These are phyloP conservation scores for Pichia cactophila DNA, from an alignment of 1,139 yeast genomes.

Conservation along the genomic window DNA sequence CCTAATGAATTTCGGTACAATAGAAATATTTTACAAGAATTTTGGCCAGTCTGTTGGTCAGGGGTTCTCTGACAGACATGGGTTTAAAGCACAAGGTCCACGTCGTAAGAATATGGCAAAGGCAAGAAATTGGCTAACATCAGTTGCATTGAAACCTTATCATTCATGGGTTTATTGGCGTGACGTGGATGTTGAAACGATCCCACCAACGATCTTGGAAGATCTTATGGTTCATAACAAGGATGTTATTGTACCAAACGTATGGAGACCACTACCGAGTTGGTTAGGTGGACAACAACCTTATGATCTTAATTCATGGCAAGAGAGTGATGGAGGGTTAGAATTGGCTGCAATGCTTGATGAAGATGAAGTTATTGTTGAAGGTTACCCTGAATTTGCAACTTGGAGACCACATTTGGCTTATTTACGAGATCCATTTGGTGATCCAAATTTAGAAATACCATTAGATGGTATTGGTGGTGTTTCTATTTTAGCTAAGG, in stretches of 20 bases:
- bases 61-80: slow-evolving; percentile 85
- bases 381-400: slow-evolving; percentile 83
- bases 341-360: slow-evolving; percentile 57
- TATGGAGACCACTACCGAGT: slow-evolving; percentile 79
- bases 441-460: slow-evolving; percentile 58
- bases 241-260: slow-evolving; percentile 83
- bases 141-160: slow-evolving; percentile 69
- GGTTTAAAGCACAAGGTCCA: slow-evolving; percentile 82
- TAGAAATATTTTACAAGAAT: slow-evolving; percentile 68
- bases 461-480: slow-evolving; percentile 88
- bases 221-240: slow-evolving; percentile 69
- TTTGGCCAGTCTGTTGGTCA: slow-evolving; percentile 84
- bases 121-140: slow-evolving; percentile 81
- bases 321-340: slow-evolving; percentile 66
- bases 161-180: slow-evolving; percentile 95
- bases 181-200: slow-evolving; percentile 80
- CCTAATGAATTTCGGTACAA: slow-evolving; percentile 43
- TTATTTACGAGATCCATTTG: slow-evolving; percentile 58
- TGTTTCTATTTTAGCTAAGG: slow-evolving; percentile 76
- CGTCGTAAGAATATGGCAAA: slow-evolving; percentile 83
- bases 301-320: slow-evolving; percentile 82
- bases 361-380: slow-evolving; percentile 84
- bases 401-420: slow-evolving; percentile 84
- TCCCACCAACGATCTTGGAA: slow-evolving; percentile 71
- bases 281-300: slow-evolving; percentile 75